A percentile compares a stretch with the other conserved stretches of the same genome.
These are phyloP conservation scores for Gastrolobium bilobum DNA, from an alignment of 306 rosid species.

Conservation along the genomic window DNA sequence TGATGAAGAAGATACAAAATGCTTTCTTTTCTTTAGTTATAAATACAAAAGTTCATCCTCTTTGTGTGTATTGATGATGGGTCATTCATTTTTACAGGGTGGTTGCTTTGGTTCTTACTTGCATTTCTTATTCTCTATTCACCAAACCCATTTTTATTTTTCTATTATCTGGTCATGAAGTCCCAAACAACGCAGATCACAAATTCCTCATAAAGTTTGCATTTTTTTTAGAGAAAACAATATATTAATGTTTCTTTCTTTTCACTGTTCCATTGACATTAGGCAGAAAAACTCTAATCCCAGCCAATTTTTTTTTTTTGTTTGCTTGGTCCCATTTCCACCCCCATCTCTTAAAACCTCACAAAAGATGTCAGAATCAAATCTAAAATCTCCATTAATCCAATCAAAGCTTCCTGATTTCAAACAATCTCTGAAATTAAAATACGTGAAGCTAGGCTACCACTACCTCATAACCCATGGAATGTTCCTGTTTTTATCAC, in stretches of 20 bases:
- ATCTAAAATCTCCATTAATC: constrained; percentile 45
- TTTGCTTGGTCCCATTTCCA: constrained; percentile 5
- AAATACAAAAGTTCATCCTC: background rate
- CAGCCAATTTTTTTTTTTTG: constrained; percentile 5
- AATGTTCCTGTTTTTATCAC: constrained; percentile 61
- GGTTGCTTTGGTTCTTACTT: constrained; percentile 33
- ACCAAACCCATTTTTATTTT: background rate
- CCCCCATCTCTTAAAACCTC: constrained; percentile 15
- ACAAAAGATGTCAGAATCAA: constrained; percentile 55
- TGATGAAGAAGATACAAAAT: constrained; percentile 23
- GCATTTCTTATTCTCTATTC: constrained; percentile 37
- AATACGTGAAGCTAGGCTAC: constrained; percentile 73
- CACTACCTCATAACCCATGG: constrained; percentile 70
- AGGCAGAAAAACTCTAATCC: constrained; percentile 22
- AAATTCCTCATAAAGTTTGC: constrained; percentile 21
- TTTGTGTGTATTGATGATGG: constrained; percentile 25
- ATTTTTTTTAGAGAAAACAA: background rate
- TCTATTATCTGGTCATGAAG: background rate
- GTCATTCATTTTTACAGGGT: constrained; percentile 53
- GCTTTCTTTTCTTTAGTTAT: background rate
- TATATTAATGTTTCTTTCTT: constrained; percentile 33
- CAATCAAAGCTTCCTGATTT: constrained; percentile 62
- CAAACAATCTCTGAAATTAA: constrained; percentile 66
- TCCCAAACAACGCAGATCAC: background rate
- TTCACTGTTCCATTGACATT: constrained; percentile 39